Evolutionary conservation across 2,329 filamentous ascomycete species (phyloP), one percentile per base, ranked within the genome.

Genomic region (Sarocladium kiliense): DNA sequence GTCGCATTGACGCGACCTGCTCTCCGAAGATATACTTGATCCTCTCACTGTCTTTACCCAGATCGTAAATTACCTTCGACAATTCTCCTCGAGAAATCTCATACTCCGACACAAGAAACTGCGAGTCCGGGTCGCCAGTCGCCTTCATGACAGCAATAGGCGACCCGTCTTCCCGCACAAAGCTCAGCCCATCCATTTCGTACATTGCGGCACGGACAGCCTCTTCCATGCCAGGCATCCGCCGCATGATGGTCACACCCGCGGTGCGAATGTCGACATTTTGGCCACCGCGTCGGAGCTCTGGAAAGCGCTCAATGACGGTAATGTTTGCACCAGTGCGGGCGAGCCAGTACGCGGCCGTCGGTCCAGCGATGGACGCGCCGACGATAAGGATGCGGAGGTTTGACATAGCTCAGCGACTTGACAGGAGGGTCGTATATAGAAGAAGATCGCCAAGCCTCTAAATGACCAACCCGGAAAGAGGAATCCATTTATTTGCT

Each of bases 71-170:
- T 1, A 82, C 60, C 1, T 60, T 62, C 12, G 72, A 75, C 27
- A 84, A 58, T 54, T 81, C 77, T 0, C 77, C 79, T 9, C 80
- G 68, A 71, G 83, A 75, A 49, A 84, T 81, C 64, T 83, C 80
- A 36, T 73, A 76, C 21, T 83, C 79, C 77, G 23, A 79, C 3
- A 76, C 72, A 5, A 79, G 61, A 7, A 69, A 68, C 56, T 75
- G 72, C 54, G 74, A 71, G 18, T 73, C 70, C 2, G 69, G 65
- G 55, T 71, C 59, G 5, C 69, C 69, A 3, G 66, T 71, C 11
- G 64, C 45, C 11, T 57, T 61, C 7, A 75, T 67, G 25, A 64
- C 65, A 2, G 68, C 75, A 14, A 68, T 68, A 2, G 69, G 64
- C 2, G 62, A 61, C 21, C 74, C 72, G 11, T 71, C 63, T 0